Conservation (phyloP, 2,329 filamentous ascomycete species). For the Aspergillus ruber region DNA sequence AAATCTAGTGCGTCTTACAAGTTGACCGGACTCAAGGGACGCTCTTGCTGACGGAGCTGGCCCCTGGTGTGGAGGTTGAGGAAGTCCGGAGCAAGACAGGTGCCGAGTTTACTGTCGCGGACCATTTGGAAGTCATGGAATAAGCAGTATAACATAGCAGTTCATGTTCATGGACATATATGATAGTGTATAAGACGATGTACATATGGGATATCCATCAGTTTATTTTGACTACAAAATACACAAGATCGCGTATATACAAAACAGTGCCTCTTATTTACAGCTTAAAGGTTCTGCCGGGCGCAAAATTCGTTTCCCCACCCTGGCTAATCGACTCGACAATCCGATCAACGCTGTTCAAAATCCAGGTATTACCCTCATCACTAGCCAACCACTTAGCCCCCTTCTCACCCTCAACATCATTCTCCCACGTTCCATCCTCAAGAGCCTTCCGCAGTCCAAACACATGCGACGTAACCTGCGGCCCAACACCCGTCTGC, state of each 20-base stretch:
- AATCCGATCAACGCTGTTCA: constrained; percentile 56
- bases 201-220: not conserved
- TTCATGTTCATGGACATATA: not conserved
- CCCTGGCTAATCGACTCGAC: constrained; percentile 46
- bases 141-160: constrained; percentile 8
- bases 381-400: constrained; percentile 58
- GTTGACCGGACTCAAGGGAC: constrained; percentile 57
- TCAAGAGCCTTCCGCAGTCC: constrained; percentile 69
- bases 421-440: constrained; percentile 53
- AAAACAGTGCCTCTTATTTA: constrained; percentile 7
- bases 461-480: constrained; percentile 76
- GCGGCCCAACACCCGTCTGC: constrained; percentile 75
- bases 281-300: constrained; percentile 33
- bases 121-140: constrained; percentile 50
- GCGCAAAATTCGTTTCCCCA: constrained; percentile 51
- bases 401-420: constrained; percentile 48
- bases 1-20: constrained; percentile 62
- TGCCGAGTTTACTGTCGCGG: constrained; percentile 58
- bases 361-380: constrained; percentile 59
- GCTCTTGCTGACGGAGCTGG: constrained; percentile 57
- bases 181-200: not conserved
- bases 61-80: constrained; percentile 61
- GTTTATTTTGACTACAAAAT: not conserved
- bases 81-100: constrained; percentile 65
- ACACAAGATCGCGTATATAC: not conserved